A percentile compares a stretch with the other conserved stretches of the same genome.
Conservation (phyloP, 1,284 basidiomycete genomes). For the Ustilago tritici region DNA sequence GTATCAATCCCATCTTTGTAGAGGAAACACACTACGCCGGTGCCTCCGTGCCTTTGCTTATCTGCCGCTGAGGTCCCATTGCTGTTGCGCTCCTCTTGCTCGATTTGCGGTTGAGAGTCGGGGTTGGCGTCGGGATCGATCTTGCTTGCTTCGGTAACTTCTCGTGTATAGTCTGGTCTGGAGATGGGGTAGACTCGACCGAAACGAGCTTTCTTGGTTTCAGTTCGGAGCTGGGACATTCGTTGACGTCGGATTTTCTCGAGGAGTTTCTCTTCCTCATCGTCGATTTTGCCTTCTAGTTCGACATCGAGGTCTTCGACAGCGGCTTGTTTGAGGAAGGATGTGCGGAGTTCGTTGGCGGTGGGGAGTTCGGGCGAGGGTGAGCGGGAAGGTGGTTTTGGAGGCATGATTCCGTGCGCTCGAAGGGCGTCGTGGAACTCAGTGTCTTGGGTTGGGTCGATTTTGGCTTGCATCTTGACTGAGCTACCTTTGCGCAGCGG, state of each 20-base stretch:
- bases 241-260: constrained; percentile 78
- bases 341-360: constrained; percentile 41
- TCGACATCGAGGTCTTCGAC: constrained; percentile 57
- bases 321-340: constrained; percentile 54
- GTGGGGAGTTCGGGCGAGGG: constrained; percentile 65
- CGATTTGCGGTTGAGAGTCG: constrained; percentile 58
- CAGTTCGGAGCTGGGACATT: constrained; percentile 77
- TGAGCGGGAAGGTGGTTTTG: constrained; percentile 63
- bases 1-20: constrained; percentile 79
- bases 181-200: constrained; percentile 88
- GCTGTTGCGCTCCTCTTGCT: constrained; percentile 74
- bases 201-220: constrained; percentile 79
- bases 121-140: constrained; percentile 72
- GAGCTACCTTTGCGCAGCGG: background rate
- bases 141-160: constrained; percentile 92
- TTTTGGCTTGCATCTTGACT: constrained; percentile 52
- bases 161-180: constrained; percentile 91
- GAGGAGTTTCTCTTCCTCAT: constrained; percentile 82
- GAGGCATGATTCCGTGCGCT: constrained; percentile 67
- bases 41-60: constrained; percentile 73
- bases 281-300: constrained; percentile 68
- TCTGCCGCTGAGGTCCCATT: constrained; percentile 28
- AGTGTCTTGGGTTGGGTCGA: constrained; percentile 62
- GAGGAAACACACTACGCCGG: constrained; percentile 86
- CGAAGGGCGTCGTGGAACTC: constrained; percentile 68